Evolutionary conservation across 1,284 basidiomycete genomes (phyloP), one percentile per base, ranked within the genome.

Genomic region (Cutaneotrichosporon mucoides): DNA sequence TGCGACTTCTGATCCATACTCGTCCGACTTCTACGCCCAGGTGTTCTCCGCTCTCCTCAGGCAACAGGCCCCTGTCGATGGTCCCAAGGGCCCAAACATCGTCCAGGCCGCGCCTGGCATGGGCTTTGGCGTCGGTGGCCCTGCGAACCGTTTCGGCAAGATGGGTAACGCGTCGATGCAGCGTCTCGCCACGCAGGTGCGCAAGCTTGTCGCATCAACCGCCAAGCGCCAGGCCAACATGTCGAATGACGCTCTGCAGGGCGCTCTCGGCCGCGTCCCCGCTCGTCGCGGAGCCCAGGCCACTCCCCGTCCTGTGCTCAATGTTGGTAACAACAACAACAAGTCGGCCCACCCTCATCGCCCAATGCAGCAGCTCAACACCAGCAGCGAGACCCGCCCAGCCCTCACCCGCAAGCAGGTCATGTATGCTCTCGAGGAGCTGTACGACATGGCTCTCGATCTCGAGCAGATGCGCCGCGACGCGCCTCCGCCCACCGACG

Each of bases 11-110:
- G 96, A 99, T 79, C 96, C 96, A 0, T 98, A 96, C 77, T 86
- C 91, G 40, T 94, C 97, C 66, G 96, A 99, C 76, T 99, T 97
- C 74, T 99, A 99, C 72, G 95, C 93, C 6, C 95, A 99, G 78
- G 93, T 98, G 15, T 95, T 90, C 74, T 88, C 89, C 52, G 90
- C 91, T 1, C 84, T 93, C 59, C 72, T 89, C 60, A 85, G 89
- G 51, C 81, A 89, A 80, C 88, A 90, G 48, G 82, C 88, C 42
- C 81, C 65, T 13, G 51, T 15, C 8, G 59, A 53, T 13, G 54
- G 47, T 6, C 16, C 16, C 13, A 48, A 53, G 38, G 58, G 58
- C 13, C 55, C 56, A 12, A 56, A 57, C 16, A 88, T 93, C 5
- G 79, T 93, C 53, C 89, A 90, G 70, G 89, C 93, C 64, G 68